A percentile compares a stretch with the other conserved stretches of the same genome.
Evolutionary conservation across 768 basidiomycete species (phyloP).

Genomic region (Coprinellus micaceus): DNA sequence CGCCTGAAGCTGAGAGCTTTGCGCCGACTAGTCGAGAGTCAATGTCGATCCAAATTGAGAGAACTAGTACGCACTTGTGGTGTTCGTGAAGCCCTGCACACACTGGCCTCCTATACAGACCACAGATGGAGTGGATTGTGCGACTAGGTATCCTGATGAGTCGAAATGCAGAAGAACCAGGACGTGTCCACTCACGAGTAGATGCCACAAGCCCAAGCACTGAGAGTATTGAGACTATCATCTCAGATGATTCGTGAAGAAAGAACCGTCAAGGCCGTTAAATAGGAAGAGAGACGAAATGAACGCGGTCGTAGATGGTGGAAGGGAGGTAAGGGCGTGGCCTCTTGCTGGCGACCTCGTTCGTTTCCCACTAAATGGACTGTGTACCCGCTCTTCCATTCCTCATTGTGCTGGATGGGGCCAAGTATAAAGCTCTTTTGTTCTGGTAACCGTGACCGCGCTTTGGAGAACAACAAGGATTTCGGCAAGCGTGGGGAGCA

Average conservation of each 20-base stretch:
- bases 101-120: slow-evolving; percentile 87
- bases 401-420: neutral
- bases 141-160: slow-evolving; percentile 35
- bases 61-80: slow-evolving; percentile 56
- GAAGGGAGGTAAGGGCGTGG: neutral
- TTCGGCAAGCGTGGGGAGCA: neutral
- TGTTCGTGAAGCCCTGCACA: slow-evolving; percentile 74
- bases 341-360: neutral
- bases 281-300: slow-evolving; percentile 1
- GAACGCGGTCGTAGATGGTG: slow-evolving; percentile 5
- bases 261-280: slow-evolving; percentile 7
- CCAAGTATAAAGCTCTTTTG: slow-evolving; percentile 4
- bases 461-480: neutral
- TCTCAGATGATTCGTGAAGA: slow-evolving; percentile 8
- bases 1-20: slow-evolving; percentile 53
- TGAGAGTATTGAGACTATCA: slow-evolving; percentile 2
- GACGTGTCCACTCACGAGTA: slow-evolving; percentile 1
- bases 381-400: neutral
- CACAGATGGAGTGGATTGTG: slow-evolving; percentile 58
- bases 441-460: neutral
- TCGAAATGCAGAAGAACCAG: neutral
- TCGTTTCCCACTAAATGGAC: too few relatives aligned
- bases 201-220: slow-evolving; percentile 1
- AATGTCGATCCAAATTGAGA: slow-evolving; percentile 1
- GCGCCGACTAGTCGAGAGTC: slow-evolving; percentile 55